A percentile compares a stretch with the other conserved stretches of the same genome.
phyloP scores from a whole-genome alignment of 2,329 filamentous ascomycete species.

The Fusarium fujikuroi region DNA sequence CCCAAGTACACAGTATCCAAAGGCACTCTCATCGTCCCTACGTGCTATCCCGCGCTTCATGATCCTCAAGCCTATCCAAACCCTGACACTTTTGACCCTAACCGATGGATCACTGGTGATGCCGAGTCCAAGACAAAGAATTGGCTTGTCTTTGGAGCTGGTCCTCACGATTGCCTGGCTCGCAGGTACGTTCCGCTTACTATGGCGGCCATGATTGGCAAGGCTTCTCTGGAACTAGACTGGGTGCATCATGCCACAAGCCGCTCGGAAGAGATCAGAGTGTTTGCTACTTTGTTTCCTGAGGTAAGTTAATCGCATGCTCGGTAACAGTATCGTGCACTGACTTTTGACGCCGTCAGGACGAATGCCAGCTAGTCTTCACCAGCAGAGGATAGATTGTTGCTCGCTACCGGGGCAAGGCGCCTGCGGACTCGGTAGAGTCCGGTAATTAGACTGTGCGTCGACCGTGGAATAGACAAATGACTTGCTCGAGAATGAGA shows the following conservation, averaged over 20 bases:
- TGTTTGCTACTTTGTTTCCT: conserved; percentile 61
- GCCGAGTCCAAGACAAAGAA: conserved; percentile 62
- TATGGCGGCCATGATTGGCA: conserved; percentile 64
- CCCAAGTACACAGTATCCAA: conserved; percentile 60
- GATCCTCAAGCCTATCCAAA: conserved; percentile 59
- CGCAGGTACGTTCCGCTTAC: conserved; percentile 60
- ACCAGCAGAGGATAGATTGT: neutral
- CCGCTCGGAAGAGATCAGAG: conserved; percentile 60
- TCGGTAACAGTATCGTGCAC: neutral
- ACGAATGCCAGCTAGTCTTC: conserved; percentile 25
- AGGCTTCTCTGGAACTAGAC: conserved; percentile 60
- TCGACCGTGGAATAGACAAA: no score
- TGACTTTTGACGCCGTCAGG: neutral
- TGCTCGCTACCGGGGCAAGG: neutral
- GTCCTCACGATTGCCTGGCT: conserved; percentile 62
- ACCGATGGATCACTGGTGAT: conserved; percentile 63
- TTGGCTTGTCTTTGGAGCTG: conserved; percentile 64
- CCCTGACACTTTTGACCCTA: conserved; percentile 60
- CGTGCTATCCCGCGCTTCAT: conserved; percentile 63
- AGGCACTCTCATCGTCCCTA: conserved; percentile 61
- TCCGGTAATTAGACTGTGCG: neutral
- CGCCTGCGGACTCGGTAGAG: no score
- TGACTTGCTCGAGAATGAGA: neutral
- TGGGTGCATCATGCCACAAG: conserved; percentile 62
- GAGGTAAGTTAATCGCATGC: conserved; percentile 51